Percentiles rank a stretch among this genome's conserved stretches.
phyloP scores from a whole-genome alignment of 2,329 filamentous ascomycete species.

The Didymella pomorum region DNA sequence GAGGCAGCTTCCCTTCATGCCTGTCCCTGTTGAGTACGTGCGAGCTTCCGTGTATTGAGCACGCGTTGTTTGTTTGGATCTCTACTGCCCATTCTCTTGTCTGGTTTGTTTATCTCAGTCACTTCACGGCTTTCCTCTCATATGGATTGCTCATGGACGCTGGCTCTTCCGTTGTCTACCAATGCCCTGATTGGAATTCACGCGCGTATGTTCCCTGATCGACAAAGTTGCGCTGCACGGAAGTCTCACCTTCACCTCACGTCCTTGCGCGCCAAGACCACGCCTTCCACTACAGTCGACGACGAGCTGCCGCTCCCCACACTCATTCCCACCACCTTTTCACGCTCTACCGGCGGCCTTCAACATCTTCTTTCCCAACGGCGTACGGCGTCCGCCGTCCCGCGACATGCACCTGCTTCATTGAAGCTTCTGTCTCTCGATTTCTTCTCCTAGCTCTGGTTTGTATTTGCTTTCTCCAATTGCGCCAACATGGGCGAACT shows the following conservation, averaged over 20 bases:
- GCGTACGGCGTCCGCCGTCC: conserved; percentile 16
- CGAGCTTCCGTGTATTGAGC: background rate
- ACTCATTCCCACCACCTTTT: background rate
- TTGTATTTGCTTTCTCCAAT: background rate
- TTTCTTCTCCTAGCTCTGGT: conserved; percentile 5
- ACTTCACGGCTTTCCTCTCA: background rate
- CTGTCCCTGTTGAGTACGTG: background rate
- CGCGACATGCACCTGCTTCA: conserved; percentile 6
- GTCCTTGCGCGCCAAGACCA: conserved; percentile 8
- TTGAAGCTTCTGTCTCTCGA: conserved; percentile 8
- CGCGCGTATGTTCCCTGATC: background rate
- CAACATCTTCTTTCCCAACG: background rate
- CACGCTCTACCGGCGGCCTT: background rate
- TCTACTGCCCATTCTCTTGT: background rate
- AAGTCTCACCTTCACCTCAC: conserved; percentile 23
- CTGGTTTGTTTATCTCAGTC: background rate
- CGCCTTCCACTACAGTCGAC: conserved; percentile 3
- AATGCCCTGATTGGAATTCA: too few species aligned
- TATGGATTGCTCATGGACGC: background rate
- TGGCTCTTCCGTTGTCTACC: background rate
- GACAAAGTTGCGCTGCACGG: background rate
- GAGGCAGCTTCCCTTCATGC: background rate
- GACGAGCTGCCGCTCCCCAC: background rate
- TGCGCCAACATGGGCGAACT: conserved; percentile 12
- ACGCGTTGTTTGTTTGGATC: background rate